Percentiles rank a stretch among this genome's conserved stretches.
Conservation (phyloP, 2,329 filamentous ascomycete species). For the Fusarium nelsonii region DNA sequence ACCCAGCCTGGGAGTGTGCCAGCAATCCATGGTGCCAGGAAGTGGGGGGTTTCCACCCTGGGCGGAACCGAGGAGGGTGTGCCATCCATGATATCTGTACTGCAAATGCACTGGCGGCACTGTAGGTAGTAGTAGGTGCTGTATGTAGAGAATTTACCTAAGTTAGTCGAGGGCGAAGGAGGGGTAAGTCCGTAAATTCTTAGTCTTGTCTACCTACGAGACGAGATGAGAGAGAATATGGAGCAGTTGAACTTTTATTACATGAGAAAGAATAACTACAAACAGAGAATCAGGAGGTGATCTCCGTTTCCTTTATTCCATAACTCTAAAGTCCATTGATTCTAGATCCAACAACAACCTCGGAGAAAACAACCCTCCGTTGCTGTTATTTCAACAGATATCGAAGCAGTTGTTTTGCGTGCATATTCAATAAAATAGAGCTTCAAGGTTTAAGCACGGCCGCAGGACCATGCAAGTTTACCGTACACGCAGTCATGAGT, state of each 20-base stretch:
- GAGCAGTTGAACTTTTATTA: neutral
- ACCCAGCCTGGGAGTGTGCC: neutral
- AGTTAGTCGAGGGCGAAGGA: constrained; percentile 28
- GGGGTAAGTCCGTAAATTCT: constrained; percentile 25
- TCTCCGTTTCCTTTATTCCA: neutral
- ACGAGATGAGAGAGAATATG: constrained; percentile 16
- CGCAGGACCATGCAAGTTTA: constrained; percentile 4
- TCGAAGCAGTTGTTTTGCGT: neutral
- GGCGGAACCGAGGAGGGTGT: constrained; percentile 30
- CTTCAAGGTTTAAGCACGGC: constrained; percentile 8
- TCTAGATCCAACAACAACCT: neutral
- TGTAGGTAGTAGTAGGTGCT: neutral
- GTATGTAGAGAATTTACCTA: constrained; percentile 12
- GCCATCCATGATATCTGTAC: constrained; percentile 17
- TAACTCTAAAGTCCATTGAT: neutral
- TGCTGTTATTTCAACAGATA: neutral
- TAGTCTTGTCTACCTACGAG: constrained; percentile 12
- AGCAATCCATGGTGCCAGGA: neutral
- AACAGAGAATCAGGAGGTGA: neutral
- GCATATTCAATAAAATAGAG: neutral
- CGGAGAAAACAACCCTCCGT: neutral
- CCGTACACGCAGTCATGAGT: constrained; percentile 3
- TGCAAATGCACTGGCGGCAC: neutral
- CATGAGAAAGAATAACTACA: neutral
- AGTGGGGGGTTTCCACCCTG: constrained; percentile 12